phyloP scores from a whole-genome alignment of 257 asterid species.

The Nicotiana undulata region DNA sequence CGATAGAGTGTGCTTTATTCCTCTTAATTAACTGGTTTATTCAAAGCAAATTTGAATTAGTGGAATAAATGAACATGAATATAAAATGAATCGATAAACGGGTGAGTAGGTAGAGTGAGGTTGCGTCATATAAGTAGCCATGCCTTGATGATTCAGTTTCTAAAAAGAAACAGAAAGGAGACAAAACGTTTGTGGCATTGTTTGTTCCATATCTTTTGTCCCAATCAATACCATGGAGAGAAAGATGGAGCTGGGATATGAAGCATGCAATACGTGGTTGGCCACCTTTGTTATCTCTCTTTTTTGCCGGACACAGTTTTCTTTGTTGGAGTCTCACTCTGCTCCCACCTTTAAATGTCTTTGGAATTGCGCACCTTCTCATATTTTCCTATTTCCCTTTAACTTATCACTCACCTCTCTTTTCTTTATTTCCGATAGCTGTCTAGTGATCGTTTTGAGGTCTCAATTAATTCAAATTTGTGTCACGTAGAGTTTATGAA shows the following conservation, averaged over 20 bases:
- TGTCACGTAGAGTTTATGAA: no score
- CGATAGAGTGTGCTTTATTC: no score
- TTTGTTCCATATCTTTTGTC: not conserved
- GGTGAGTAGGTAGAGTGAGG: no score
- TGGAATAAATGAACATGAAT: no score
- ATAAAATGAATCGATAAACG: no score
- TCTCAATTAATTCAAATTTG: no score
- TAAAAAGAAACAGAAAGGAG: not conserved
- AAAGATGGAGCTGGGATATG: not conserved
- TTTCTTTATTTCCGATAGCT: no score
- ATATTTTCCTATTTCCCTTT: not conserved
- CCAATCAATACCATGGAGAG: not conserved
- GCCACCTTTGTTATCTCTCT: not conserved
- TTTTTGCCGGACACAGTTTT: not conserved
- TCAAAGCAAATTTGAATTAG: no score
- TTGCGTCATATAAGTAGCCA: no score
- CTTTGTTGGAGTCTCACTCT: conserved; percentile 1
- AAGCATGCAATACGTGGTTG: not conserved
- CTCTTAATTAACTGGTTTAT: no score
- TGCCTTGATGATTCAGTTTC: not conserved
- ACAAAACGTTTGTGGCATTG: not conserved
- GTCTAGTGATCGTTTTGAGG: no score
- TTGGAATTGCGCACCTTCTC: not conserved
- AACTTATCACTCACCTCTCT: not conserved
- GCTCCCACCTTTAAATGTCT: conserved; percentile 2